A percentile compares a stretch with the other conserved stretches of the same genome.
Conservation (phyloP, 1,284 basidiomycete species). For the Boletus semigastroideus region DNA sequence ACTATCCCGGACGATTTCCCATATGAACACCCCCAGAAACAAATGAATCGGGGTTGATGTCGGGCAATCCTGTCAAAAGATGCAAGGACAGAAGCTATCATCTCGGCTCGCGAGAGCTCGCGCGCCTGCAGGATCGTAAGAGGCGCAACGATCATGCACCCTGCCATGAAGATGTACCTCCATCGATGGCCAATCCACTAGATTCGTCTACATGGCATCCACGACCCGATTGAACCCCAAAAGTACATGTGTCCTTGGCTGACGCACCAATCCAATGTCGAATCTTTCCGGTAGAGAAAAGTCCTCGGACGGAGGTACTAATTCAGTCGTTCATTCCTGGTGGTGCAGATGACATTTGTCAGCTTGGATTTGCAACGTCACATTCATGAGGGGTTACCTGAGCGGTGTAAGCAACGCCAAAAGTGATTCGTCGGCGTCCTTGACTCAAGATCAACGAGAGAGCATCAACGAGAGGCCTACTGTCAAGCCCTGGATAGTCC, state of each 20-base stretch:
- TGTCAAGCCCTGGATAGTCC: too few relatives aligned
- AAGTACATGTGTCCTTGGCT: not conserved
- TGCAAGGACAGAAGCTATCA: slow-evolving; percentile 38
- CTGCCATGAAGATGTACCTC: slow-evolving; percentile 33
- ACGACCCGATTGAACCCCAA: not conserved
- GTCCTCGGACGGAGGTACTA: slow-evolving; percentile 38
- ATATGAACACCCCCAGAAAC: slow-evolving; percentile 53
- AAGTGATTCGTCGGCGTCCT: too few relatives aligned
- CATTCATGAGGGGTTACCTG: slow-evolving; percentile 28
- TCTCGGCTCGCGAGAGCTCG: slow-evolving; percentile 47
- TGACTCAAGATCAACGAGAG: too few relatives aligned
- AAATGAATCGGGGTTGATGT: slow-evolving; percentile 42
- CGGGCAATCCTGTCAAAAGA: slow-evolving; percentile 40
- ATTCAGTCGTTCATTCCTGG: slow-evolving; percentile 43
- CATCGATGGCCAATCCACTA: slow-evolving; percentile 46
- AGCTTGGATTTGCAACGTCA: not conserved
- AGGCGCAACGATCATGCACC: not conserved
- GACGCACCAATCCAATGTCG: slow-evolving; percentile 44
- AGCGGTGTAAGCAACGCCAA: slow-evolving; percentile 22
- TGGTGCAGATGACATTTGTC: not conserved
- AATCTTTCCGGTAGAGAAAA: slow-evolving; percentile 35
- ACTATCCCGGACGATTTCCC: slow-evolving; percentile 41
- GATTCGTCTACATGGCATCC: slow-evolving; percentile 41
- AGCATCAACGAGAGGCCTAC: too few relatives aligned
- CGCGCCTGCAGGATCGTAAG: slow-evolving; percentile 34